Base-by-base conservation (phyloP, 495 filamentous ascomycete genomes). In the Penicillium verhagenii region DNA sequence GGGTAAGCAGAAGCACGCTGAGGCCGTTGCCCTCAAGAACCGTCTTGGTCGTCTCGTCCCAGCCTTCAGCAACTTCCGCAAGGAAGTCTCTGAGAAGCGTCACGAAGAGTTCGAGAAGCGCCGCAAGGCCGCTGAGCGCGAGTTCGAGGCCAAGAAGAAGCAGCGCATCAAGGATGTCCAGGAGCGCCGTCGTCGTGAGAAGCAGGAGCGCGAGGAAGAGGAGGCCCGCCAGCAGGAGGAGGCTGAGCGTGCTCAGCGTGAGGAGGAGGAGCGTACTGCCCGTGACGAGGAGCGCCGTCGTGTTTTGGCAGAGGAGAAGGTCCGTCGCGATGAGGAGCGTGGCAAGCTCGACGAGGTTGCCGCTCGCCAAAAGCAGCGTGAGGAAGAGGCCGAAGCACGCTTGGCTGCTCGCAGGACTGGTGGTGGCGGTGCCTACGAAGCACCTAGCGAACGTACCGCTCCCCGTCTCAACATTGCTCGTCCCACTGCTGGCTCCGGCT, bases 51-150 rank as follows among this genome's bases (percentile, higher is more conserved):
- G 92, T 48, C 82, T 98, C 45, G 84, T 97, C 51, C 82, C 83
- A 6, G 68, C 75, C 28, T 98, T 96, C 75, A 90, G 90, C 70
- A 78, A 69, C 21, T 97, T 96, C 83, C 81, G 86, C 58, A 77
- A 86, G 54, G 82, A 87, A 28, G 79, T 97, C 24, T 86, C 87
- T 47, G 86, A 92, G 67, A 86, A 91, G 66, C 88, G 94, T 59
- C 89, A 90, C 64, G 89, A 96, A 60, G 90, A 97, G 71, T 97
- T 97, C 64, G 95, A 97, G 80, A 91, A 88, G 76, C 85, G 92
- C 46, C 86, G 89, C 66, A 90, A 86, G 72, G 84, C 87, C 61
- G 94, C 94, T 26, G 89, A 96, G 78, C 84, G 84, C 47, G 93
- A 97, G 61, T 82, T 95, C 47, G 86, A 96, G 77, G 85, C 84